phyloP scores from a whole-genome alignment of 2,329 filamentous ascomycete species.

The Sordariomycetes sp. region DNA sequence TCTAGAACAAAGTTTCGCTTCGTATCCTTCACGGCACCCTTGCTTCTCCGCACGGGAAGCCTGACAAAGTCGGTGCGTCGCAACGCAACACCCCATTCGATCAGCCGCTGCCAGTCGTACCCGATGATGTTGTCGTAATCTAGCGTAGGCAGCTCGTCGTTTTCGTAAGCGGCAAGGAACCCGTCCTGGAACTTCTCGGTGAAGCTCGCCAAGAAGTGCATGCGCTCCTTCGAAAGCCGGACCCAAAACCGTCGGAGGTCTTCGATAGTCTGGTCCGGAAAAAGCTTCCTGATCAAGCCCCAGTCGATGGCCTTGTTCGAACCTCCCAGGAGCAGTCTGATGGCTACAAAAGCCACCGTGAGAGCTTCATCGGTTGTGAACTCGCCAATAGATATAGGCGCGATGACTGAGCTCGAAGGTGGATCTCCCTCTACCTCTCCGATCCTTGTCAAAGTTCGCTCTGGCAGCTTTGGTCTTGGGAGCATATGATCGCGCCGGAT shows the following conservation, averaged over 20 bases:
- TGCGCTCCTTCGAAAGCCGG: constrained; percentile 21
- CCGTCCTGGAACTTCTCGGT: constrained; percentile 50
- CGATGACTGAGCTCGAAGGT: neutral
- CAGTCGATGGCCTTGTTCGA: constrained; percentile 46
- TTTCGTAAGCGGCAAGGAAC: constrained; percentile 54
- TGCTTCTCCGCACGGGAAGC: constrained; percentile 31
- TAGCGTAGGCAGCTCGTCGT: constrained; percentile 43
- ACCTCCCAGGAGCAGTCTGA: constrained; percentile 46
- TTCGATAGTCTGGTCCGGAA: constrained; percentile 36
- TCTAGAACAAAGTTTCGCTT: constrained; percentile 18
- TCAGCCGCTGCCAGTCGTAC: constrained; percentile 56
- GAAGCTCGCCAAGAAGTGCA: constrained; percentile 9
- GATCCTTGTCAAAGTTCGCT: constrained; percentile 6
- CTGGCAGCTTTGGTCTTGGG: constrained; percentile 3
- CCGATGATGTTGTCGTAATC: constrained; percentile 48
- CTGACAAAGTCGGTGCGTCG: constrained; percentile 28
- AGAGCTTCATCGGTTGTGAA: constrained; percentile 15
- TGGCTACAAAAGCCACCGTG: constrained; percentile 42
- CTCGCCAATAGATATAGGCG: neutral
- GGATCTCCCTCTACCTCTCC: constrained; percentile 1
- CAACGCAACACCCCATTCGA: constrained; percentile 52
- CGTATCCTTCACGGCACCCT: neutral
- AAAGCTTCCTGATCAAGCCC: constrained; percentile 41
- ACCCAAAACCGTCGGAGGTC: constrained; percentile 44
- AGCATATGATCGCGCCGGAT: constrained; percentile 1